Base-by-base conservation (phyloP, 1,284 basidiomycete species). In the Apiotrichum akiyoshidainum region DNA sequence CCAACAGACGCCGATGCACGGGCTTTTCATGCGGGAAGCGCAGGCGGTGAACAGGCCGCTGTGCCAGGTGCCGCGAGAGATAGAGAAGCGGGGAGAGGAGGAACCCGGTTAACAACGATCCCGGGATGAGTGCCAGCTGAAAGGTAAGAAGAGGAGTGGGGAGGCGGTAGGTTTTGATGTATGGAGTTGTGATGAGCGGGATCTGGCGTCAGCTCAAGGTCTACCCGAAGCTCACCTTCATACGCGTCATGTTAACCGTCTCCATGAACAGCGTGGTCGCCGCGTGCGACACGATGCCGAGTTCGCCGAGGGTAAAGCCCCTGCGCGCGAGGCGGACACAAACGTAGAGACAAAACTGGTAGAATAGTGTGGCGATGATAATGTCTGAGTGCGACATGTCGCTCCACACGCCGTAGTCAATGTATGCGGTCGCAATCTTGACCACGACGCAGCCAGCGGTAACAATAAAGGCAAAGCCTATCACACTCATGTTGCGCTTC, bases 291-390 rank as follows among this genome's bases (percentile, higher is more conserved):
- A 96, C 89, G 22, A 97, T 80, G 19, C 87, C 87, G 12, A 98
- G 83, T 75, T 99, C 96, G 49, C 96, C 96, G 2, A 99, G 82
- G 0, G 95, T 99, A 77, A 98, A 95, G 14, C 90, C 91, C 26
- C 89, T 85, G 66, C 96, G 87, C 0, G 93, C 95, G 37, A 99
- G 82, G 22, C 95, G 84, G 51, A 96, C 85, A 54, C 90, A 90
- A 50, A 89, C 83, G 73, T 98, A 99, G 54, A 98, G 81, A 46
- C 90, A 87, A 67, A 92, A 87, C 73, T 99, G 96, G 76, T 89
- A 98, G 78, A 95, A 90, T 47, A 90, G 73, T 0, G 91, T 86
- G 22, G 85, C 84, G 13, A 88, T 80, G 19, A 85, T 79, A 51
- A 92, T 83, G 71, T 99, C 95, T 61, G 90, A 85, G 63, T 84